Evolutionary conservation across 768 basidiomycete genomes (phyloP).

Genomic region (Naganishia vaughanmartiniae): DNA sequence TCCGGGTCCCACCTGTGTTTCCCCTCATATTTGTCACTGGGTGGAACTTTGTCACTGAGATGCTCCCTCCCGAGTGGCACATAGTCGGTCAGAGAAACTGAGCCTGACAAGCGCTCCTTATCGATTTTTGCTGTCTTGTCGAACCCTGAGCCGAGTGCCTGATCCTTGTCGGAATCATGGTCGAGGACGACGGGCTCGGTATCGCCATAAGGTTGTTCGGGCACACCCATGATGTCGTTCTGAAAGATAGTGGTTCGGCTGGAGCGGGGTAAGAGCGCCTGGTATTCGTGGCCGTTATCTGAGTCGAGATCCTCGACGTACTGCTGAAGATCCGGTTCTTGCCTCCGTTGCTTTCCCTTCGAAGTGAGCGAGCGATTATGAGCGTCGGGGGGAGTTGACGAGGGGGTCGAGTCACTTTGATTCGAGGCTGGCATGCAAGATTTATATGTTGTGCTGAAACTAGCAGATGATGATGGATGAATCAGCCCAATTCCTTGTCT

Average conservation of each 20-base stretch:
- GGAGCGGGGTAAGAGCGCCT: not conserved
- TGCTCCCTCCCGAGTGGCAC: slow-evolving; percentile 6
- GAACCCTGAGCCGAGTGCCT: not conserved
- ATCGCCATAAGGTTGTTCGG: not conserved
- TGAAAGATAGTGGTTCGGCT: not conserved
- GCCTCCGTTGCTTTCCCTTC: slow-evolving; percentile 3
- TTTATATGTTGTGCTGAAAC: not conserved
- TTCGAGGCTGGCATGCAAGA: not conserved
- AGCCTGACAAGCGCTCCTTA: slow-evolving; percentile 13
- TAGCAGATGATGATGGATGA: not conserved
- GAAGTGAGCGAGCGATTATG: not conserved
- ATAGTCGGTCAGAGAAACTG: not conserved
- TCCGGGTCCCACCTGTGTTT: slow-evolving; percentile 38
- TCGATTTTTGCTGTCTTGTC: not conserved
- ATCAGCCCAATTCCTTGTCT: not conserved
- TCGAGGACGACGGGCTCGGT: not conserved
- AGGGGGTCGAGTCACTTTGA: not conserved
- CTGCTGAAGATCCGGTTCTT: slow-evolving; percentile 2
- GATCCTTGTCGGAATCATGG: not conserved
- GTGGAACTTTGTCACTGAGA: slow-evolving; percentile 2
- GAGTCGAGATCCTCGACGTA: slow-evolving; percentile 17
- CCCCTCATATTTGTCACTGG: slow-evolving; percentile 9
- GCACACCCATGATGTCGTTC: not conserved
- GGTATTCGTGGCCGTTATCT: slow-evolving; percentile 7
- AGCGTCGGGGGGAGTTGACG: not conserved